These are phyloP conservation scores for Pythium dissimile DNA, from an alignment of 352 stramenopile species.

Conservation along the genomic window DNA sequence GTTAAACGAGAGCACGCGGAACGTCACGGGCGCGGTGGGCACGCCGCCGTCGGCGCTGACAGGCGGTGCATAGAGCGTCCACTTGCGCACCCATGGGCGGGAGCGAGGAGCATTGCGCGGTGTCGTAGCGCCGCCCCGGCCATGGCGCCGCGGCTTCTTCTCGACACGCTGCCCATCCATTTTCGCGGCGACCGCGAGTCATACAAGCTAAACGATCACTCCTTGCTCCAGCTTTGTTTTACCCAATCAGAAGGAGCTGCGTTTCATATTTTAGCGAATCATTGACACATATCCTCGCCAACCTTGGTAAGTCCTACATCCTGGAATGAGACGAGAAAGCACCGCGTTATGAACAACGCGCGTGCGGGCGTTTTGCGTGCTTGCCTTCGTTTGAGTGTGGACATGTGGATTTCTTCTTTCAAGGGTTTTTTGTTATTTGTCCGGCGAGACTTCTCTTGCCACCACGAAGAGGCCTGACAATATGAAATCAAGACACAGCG, in stretches of 20 bases:
- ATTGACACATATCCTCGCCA: not conserved
- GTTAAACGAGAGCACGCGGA: slow-evolving; percentile 72
- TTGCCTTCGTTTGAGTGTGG: not conserved
- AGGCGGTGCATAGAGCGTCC: slow-evolving; percentile 48
- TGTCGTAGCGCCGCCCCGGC: not conserved
- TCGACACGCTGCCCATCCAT: not conserved
- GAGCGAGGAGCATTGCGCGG: not conserved
- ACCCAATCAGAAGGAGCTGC: not conserved
- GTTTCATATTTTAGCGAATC: not conserved
- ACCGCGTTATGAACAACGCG: not conserved
- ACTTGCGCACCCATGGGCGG: slow-evolving; percentile 30
- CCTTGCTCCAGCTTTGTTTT: too few relatives aligned
- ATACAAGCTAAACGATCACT: too few relatives aligned
- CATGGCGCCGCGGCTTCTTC: not conserved
- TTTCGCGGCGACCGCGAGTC: not conserved
- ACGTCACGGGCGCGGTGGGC: slow-evolving; percentile 30
- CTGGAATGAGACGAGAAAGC: not conserved
- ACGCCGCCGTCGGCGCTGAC: slow-evolving; percentile 16
- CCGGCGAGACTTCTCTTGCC: not conserved
- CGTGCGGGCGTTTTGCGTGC: not conserved
- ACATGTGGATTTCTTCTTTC: too few relatives aligned
- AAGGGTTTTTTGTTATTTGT: not conserved
- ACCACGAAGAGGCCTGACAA: not conserved
- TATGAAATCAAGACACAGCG: not conserved
- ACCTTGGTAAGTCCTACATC: not conserved